Base-by-base conservation (phyloP, 2,329 filamentous ascomycete genomes). In the Xylariaceae sp. region DNA sequence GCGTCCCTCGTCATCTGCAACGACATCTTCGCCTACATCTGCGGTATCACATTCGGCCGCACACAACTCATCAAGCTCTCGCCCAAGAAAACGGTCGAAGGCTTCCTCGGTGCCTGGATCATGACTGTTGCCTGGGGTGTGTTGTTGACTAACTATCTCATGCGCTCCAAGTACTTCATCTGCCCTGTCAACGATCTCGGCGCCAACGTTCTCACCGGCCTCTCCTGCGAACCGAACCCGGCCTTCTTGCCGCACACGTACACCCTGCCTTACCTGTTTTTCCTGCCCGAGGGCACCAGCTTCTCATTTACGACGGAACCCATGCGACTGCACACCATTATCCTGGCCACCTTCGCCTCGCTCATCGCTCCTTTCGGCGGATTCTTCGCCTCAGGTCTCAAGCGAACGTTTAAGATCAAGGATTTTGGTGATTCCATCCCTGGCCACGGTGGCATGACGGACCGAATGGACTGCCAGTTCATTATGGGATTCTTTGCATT, bases 381-480 rank as follows among this genome's bases (percentile, higher is more conserved):
- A 35, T 99, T 99, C 83, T 99, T 99, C 73, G 94, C 94, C 3
- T 97, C 92, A 2, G 94, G 94, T 0, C 83, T 99, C 59, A 99
- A 99, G 83, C 90, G 94, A 35, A 97, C 93, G 3, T 99, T 99
- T 80, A 97, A 99, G 79, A 95, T 99, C 82, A 99, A 99, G 82
- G 94, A 99, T 78, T 99, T 99, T 77, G 94, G 94, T 67, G 90
- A 99, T 75, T 96, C 92, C 1, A 99, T 99, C 67, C 94, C 94
- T 1, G 94, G 94, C 18, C 94, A 99, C 70, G 94, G 94, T 62
- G 94, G 94, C 67, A 97, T 99, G 78, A 99, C 94, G 13, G 94
- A 99, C 73, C 89, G 94, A 63, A 97, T 99, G 93, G 94, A 99
- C 73, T 99, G 94, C 74, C 94, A 99, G 73, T 99, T 99, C 78